Evolutionary conservation across 306 rosid species (phyloP).

Genomic region (Acmispon strigosus): DNA sequence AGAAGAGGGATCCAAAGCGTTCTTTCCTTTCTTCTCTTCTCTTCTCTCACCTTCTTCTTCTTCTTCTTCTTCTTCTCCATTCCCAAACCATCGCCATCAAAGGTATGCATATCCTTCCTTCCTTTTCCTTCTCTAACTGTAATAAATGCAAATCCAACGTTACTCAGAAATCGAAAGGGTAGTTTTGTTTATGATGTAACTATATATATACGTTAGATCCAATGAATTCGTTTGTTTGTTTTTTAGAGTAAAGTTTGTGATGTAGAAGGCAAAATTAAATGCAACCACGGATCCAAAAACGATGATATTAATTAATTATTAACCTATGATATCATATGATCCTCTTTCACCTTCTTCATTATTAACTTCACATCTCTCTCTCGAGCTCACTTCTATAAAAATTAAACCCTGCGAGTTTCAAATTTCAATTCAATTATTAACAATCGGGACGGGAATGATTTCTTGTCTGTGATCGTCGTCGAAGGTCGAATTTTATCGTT

Average conservation of each 20-base stretch:
- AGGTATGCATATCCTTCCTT: constrained; percentile 5
- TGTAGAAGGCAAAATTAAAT: neutral
- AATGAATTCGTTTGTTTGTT: constrained; percentile 1
- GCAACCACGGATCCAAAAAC: constrained; percentile 20
- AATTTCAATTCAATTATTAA: neutral
- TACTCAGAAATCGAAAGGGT: no score
- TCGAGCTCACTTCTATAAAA: neutral
- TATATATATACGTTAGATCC: neutral
- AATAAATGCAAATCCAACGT: neutral
- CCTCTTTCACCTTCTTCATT: neutral
- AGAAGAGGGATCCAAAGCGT: neutral
- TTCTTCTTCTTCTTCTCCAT: neutral
- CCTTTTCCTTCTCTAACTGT: no score
- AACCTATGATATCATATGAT: neutral
- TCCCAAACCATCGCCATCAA: no score
- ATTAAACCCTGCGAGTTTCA: neutral
- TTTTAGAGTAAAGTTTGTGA: constrained; percentile 6
- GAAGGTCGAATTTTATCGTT: neutral
- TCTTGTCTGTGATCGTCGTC: neutral
- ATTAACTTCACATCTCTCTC: constrained; percentile 5
- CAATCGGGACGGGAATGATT: neutral
- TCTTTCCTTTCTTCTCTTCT: neutral
- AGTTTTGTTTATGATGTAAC: no score
- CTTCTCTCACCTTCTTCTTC: neutral
- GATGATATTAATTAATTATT: neutral